These are phyloP conservation scores for Cunninghamia lanceolata DNA, from an alignment of 75 land plant species.

Conservation along the genomic window DNA sequence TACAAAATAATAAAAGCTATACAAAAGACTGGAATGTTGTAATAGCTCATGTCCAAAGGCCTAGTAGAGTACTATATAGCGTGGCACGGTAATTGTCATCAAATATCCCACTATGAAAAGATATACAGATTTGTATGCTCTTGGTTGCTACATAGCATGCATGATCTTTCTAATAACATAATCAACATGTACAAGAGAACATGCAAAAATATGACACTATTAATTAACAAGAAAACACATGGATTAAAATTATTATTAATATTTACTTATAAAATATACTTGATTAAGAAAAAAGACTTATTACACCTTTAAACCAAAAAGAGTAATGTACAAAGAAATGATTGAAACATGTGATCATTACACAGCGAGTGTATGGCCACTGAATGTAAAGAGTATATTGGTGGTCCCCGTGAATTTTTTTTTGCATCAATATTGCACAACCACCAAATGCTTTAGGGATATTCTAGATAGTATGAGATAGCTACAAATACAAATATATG, in stretches of 20 bases:
- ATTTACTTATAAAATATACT: too few relatives aligned
- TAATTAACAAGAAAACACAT: neutral
- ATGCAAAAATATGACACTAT: neutral
- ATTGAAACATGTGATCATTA: neutral
- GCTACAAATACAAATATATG: too few relatives aligned
- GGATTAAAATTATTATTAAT: too few relatives aligned
- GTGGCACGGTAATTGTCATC: conserved; percentile 13
- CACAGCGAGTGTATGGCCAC: conserved; percentile 30
- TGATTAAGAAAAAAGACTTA: too few relatives aligned
- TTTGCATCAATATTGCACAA: too few relatives aligned
- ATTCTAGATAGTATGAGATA: too few relatives aligned
- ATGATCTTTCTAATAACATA: conserved; percentile 21
- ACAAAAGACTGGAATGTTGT: conserved; percentile 18
- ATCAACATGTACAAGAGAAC: too few relatives aligned
- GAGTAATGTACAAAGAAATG: too few relatives aligned
- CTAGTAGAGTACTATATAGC: conserved; percentile 20
- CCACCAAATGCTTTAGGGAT: too few relatives aligned
- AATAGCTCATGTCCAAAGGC: conserved; percentile 21
- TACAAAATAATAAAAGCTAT: too few relatives aligned
- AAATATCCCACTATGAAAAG: conserved; percentile 8
- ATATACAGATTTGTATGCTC: conserved; percentile 22
- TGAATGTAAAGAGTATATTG: conserved; percentile 23
- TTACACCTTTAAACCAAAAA: too few relatives aligned
- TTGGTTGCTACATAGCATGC: conserved; percentile 34
- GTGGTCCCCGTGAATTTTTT: conserved; percentile 30